phyloP scores from a whole-genome alignment of 2,329 filamentous ascomycete species.

The Fusarium denticulatum region DNA sequence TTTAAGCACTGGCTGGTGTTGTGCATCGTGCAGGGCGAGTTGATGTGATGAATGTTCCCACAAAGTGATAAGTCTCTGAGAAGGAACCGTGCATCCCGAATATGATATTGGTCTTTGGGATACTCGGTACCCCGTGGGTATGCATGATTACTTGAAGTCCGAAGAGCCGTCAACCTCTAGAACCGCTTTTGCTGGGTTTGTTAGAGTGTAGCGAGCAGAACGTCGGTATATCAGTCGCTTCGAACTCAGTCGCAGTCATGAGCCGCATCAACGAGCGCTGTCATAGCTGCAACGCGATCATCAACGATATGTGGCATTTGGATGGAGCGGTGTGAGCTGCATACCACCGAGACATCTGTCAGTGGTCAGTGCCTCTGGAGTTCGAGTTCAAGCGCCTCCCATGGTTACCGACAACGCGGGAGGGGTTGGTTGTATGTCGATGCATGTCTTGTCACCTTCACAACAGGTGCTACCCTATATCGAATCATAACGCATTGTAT shows the following conservation, averaged over 20 bases:
- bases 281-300: neutral
- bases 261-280: slow-evolving; percentile 20
- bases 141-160: neutral
- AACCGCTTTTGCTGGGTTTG: neutral
- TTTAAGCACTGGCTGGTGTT: slow-evolving; percentile 19
- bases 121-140: neutral
- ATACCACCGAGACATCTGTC: slow-evolving; percentile 1
- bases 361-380: neutral
- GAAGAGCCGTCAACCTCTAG: neutral
- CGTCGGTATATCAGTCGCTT: slow-evolving; percentile 18
- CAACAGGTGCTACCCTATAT: slow-evolving; percentile 16
- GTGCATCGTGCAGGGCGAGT: slow-evolving; percentile 25
- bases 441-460: neutral
- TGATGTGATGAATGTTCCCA: neutral
- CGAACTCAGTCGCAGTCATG: neutral
- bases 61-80: neutral
- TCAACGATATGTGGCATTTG: neutral
- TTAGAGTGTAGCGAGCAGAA: neutral
- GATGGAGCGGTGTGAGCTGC: slow-evolving; percentile 20
- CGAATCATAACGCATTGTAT: neutral
- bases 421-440: neutral
- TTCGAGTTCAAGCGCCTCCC: neutral
- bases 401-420: slow-evolving; percentile 3
- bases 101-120: neutral
- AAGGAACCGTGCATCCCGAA: neutral